Evolutionary conservation across 2,329 filamentous ascomycete species (phyloP).

Genomic region (Aspergillus bombycis): DNA sequence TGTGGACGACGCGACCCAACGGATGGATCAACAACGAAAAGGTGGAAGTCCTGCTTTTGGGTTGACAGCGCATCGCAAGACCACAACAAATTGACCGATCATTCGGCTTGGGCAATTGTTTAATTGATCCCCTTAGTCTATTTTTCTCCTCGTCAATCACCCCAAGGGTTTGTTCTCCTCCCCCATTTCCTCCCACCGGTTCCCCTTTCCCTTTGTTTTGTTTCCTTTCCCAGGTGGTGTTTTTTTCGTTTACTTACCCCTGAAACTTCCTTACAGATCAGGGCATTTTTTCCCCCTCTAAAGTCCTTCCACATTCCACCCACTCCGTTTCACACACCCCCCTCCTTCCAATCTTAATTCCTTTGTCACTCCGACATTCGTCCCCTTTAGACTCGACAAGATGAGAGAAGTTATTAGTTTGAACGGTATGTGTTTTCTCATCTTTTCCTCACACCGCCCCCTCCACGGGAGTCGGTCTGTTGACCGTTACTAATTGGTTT

Average conservation of each 20-base stretch:
- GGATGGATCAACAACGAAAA: slow-evolving; percentile 37
- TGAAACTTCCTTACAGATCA: slow-evolving; percentile 31
- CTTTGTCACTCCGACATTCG: slow-evolving; percentile 19
- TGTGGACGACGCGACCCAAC: slow-evolving; percentile 40
- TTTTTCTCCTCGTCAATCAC: slow-evolving; percentile 14
- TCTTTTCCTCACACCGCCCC: slow-evolving; percentile 9
- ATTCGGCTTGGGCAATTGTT: slow-evolving; percentile 14
- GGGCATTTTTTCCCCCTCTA: slow-evolving; percentile 33
- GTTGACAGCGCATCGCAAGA: slow-evolving; percentile 47
- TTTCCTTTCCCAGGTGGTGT: slow-evolving; percentile 28
- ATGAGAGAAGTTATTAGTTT: slow-evolving; percentile 99
- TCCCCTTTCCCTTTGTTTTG: slow-evolving; percentile 18
- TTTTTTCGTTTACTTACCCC: slow-evolving; percentile 29
- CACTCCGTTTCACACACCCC: slow-evolving; percentile 13
- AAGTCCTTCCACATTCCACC: slow-evolving; percentile 27
- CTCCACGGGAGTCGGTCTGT: slow-evolving; percentile 1
- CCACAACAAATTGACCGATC: slow-evolving; percentile 52
- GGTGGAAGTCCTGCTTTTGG: slow-evolving; percentile 16
- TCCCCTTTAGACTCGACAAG: slow-evolving; percentile 50
- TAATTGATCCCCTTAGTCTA: slow-evolving; percentile 11
- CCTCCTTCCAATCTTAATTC: slow-evolving; percentile 29
- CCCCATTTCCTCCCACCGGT: slow-evolving; percentile 20
- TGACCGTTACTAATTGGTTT: slow-evolving; percentile 28
- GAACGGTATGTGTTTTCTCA: slow-evolving; percentile 72
- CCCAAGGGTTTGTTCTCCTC: slow-evolving; percentile 15